Percentiles rank a stretch among this genome's conserved stretches.
These are phyloP conservation scores for Mycena maculata DNA, from an alignment of 768 basidiomycete species.

Conservation along the genomic window DNA sequence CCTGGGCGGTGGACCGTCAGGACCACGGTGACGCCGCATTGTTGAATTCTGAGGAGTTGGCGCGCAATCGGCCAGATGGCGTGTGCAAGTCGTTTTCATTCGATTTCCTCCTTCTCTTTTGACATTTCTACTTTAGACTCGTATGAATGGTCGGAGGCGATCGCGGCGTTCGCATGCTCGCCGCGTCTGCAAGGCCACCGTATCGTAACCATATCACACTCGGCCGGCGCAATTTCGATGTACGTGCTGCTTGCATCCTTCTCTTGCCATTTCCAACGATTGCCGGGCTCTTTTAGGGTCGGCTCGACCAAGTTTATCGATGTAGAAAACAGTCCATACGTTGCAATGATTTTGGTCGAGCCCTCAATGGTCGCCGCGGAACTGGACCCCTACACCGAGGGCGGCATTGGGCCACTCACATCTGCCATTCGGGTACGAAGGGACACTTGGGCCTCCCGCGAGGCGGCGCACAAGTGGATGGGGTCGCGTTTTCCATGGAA, in stretches of 20 bases:
- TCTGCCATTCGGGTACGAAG: conserved; percentile 39
- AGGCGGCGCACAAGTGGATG: conserved; percentile 43
- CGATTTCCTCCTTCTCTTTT: not conserved
- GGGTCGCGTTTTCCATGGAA: conserved; percentile 44
- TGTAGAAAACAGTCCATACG: conserved; percentile 8
- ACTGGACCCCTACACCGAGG: conserved; percentile 35
- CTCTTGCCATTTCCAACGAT: not conserved
- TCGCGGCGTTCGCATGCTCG: conserved; percentile 36
- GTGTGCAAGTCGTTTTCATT: not conserved
- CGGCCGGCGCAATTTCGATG: conserved; percentile 46
- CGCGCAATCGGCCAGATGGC: conserved; percentile 8
- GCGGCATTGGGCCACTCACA: conserved; percentile 32
- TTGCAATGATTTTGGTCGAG: conserved; percentile 19
- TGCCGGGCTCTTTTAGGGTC: not conserved
- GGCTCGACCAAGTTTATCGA: conserved; percentile 17
- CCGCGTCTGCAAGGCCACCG: conserved; percentile 38
- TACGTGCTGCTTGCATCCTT: conserved; percentile 25
- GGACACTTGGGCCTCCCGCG: conserved; percentile 42
- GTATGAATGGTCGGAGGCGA: conserved; percentile 39
- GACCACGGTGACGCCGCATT: conserved; percentile 20
- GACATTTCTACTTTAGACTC: conserved; percentile 29
- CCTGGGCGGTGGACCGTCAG: conserved; percentile 19
- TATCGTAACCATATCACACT: conserved; percentile 46
- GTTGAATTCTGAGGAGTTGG: conserved; percentile 6
- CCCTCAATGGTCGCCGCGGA: conserved; percentile 41